Base-by-base conservation (phyloP, 305 asterid species). In the Fraxinus floribunda region DNA sequence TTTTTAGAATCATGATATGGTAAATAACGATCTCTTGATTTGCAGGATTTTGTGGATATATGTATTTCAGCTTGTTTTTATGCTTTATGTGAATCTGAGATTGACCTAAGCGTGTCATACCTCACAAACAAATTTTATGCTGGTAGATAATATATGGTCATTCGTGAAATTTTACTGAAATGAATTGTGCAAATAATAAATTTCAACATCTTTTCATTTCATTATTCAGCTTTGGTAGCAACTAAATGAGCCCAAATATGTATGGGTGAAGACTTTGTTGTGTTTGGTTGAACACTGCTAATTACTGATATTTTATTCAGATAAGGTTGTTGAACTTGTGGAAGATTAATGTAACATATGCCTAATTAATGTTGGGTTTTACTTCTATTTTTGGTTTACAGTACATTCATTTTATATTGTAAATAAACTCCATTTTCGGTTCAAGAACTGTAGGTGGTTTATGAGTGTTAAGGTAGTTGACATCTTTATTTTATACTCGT, bases 401-500 rank as follows among this genome's bases (percentile, higher is more conserved):
- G 22, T 30, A 70, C 75, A 26, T 70, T 13, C 13, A 30, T 70
- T 68, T 30, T 70, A 10, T 29, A 13, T 26, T 68, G 7, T 15
- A 64, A 64, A 22, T 26, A 64, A 64, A 64, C 39, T 68, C 39
- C 29, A 60, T 4, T 30, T 70, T 70, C 20, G 30, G 22, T 11
- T 70, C 9, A 38, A 34, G 35, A 49, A 66, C 5, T 5, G 41
- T 77, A 52, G 15, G 72, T 38, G 34, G 26, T 73, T 16, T 80
- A 13, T 68, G 64, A 49, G 66, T 46, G 44, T 36, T 15, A 36
- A 29, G 24, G 78, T 66, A 36, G 13, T 49, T 20, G 73, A 75
- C 30, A 76, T 81, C 75, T 66, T 75, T 60, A 15, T 80, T 22
- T 52, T 22, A 30, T 79, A 68, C 81, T 52, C 6, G 57, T 70